Percentiles rank a stretch among this genome's conserved stretches.
phyloP scores from a whole-genome alignment of 768 basidiomycete genomes.

The Baorangia bicolor region DNA sequence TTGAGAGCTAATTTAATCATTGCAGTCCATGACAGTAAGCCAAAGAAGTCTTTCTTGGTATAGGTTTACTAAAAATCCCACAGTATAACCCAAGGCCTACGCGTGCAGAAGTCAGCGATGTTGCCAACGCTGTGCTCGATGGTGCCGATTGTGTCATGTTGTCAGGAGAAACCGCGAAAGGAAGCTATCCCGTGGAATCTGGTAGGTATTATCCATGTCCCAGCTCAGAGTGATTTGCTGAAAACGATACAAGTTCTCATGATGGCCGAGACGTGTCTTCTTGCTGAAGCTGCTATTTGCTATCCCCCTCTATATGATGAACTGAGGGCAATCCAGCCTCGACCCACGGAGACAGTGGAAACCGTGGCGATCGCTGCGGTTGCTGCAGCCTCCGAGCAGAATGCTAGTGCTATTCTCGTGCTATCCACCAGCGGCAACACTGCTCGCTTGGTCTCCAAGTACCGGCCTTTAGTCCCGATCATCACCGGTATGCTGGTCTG shows the following conservation, averaged over 20 bases:
- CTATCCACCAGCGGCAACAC: slow-evolving; percentile 97
- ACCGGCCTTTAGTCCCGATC: slow-evolving; percentile 90
- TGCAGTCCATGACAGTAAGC: slow-evolving; percentile 90
- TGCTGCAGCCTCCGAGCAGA: slow-evolving; percentile 92
- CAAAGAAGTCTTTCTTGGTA: not conserved
- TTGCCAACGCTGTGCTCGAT: slow-evolving; percentile 98
- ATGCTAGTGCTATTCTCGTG: slow-evolving; percentile 92
- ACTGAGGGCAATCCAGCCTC: slow-evolving; percentile 70
- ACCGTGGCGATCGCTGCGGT: slow-evolving; percentile 96
- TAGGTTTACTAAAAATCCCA: slow-evolving; percentile 9
- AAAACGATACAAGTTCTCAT: slow-evolving; percentile 66
- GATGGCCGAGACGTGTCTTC: slow-evolving; percentile 99
- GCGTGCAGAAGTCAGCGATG: slow-evolving; percentile 98
- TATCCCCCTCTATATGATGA: slow-evolving; percentile 94
- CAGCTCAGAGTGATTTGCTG: slow-evolving; percentile 1
- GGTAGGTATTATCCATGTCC: slow-evolving; percentile 46
- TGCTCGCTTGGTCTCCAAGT: slow-evolving; percentile 94
- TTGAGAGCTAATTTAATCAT: slow-evolving; percentile 9
- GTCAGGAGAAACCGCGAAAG: slow-evolving; percentile 99
- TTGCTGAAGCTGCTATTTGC: slow-evolving; percentile 94
- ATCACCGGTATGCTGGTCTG: slow-evolving; percentile 68
- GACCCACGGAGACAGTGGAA: slow-evolving; percentile 93
- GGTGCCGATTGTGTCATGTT: slow-evolving; percentile 99
- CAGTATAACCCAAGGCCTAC: slow-evolving; percentile 98
- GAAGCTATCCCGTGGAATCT: slow-evolving; percentile 92